Evolutionary conservation across 2,329 filamentous ascomycete species (phyloP).

Genomic region (Xylaria sp.): DNA sequence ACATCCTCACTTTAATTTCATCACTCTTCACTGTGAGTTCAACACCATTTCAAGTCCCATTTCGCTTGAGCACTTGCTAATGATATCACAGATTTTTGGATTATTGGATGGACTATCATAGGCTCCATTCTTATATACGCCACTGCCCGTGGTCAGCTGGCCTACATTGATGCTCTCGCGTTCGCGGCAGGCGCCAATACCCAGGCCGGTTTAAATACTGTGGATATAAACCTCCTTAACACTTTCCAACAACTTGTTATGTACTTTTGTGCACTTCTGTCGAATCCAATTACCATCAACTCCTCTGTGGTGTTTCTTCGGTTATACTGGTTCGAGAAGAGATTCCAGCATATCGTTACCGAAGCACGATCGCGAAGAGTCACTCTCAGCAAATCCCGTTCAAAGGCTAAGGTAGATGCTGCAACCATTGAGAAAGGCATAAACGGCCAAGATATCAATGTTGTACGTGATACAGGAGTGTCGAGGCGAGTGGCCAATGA

Average conservation of each 20-base stretch:
- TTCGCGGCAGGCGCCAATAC: conserved; percentile 88
- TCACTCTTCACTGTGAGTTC: conserved; percentile 78
- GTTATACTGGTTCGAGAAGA: conserved; percentile 97
- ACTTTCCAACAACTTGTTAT: conserved; percentile 80
- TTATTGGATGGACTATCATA: conserved; percentile 77
- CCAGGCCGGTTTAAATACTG: conserved; percentile 91
- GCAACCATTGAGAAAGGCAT: conserved; percentile 70
- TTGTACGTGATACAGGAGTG: conserved; percentile 69
- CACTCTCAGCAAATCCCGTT: conserved; percentile 70
- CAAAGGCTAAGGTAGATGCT: conserved; percentile 59
- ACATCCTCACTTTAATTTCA: conserved; percentile 81
- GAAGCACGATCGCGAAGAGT: conserved; percentile 76
- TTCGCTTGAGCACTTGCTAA: conserved; percentile 33
- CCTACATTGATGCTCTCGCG: conserved; percentile 89
- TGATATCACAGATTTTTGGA: conserved; percentile 73
- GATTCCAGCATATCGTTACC: conserved; percentile 84
- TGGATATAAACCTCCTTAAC: conserved; percentile 73
- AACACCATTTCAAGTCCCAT: background rate
- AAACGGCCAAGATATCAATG: conserved; percentile 71
- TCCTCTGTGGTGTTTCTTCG: conserved; percentile 90
- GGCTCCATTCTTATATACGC: conserved; percentile 82
- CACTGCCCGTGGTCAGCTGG: conserved; percentile 65
- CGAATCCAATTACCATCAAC: conserved; percentile 87
- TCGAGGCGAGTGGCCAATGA: conserved; percentile 70
- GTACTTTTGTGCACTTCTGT: conserved; percentile 76